Evolutionary conservation across 495 filamentous ascomycete species (phyloP).

Genomic region (Bacidia gigantensis): DNA sequence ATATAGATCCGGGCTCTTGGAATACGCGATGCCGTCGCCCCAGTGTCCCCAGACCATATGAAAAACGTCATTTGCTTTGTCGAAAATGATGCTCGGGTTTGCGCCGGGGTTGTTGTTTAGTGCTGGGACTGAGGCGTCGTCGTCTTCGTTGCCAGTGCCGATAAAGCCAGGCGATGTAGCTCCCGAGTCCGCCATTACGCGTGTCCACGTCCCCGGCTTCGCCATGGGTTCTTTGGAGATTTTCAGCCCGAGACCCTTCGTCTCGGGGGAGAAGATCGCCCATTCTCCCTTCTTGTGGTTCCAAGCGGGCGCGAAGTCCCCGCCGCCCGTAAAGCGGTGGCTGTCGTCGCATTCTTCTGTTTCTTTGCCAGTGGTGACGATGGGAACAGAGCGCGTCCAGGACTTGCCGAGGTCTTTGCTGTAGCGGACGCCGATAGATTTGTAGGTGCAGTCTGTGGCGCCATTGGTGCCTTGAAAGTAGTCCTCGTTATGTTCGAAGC

Average conservation of each 20-base stretch:
- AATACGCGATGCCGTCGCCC: slow-evolving; percentile 2
- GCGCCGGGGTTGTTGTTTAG: background rate
- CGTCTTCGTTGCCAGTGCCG: background rate
- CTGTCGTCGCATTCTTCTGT: background rate
- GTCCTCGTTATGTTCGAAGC: slow-evolving; percentile 3
- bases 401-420: slow-evolving; percentile 1
- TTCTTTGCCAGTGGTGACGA: background rate
- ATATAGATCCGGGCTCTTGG: slow-evolving; percentile 4
- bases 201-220: background rate
- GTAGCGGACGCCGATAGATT: slow-evolving; percentile 3
- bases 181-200: background rate
- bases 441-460: background rate
- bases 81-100: slow-evolving; percentile 2
- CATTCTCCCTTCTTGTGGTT: slow-evolving; percentile 1
- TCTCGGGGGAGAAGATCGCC: background rate
- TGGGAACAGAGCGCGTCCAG: slow-evolving; percentile 1
- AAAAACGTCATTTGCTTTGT: background rate
- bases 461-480: background rate
- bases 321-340: background rate
- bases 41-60: slow-evolving; percentile 1
- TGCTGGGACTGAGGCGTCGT: background rate
- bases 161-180: background rate
- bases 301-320: slow-evolving; percentile 1
- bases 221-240: slow-evolving; percentile 1
- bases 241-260: background rate